phyloP scores from a whole-genome alignment of 169 alveolate genomes.

The Babesia divergens region DNA sequence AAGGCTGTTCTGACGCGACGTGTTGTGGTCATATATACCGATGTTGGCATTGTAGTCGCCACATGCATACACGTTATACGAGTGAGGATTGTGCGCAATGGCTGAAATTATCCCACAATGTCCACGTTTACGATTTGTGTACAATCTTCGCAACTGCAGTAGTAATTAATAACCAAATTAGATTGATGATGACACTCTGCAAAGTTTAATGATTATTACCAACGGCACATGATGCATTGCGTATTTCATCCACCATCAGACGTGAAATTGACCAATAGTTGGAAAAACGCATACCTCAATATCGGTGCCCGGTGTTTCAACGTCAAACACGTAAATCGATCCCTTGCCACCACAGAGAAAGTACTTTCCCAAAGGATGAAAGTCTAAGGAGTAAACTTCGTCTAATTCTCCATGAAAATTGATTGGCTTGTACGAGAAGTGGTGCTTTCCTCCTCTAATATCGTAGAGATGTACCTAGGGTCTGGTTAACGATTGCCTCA shows the following conservation, averaged over 20 bases:
- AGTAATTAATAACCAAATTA: neutral
- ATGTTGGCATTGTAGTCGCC: conserved; percentile 47
- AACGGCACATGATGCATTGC: too few species aligned
- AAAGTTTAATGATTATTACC: too few species aligned
- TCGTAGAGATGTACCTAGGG: conserved; percentile 46
- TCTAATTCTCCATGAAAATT: conserved; percentile 42
- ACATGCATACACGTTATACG: conserved; percentile 51
- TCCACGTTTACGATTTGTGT: conserved; percentile 2
- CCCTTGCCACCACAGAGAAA: conserved; percentile 38
- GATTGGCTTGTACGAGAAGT: conserved; percentile 59
- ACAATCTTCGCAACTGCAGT: conserved; percentile 44
- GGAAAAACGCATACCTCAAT: conserved; percentile 31
- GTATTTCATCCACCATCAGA: neutral
- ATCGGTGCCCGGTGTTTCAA: conserved; percentile 53
- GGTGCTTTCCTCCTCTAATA: conserved; percentile 27
- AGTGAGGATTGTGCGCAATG: conserved; percentile 38
- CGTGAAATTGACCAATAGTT: neutral
- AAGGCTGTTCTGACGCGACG: conserved; percentile 44
- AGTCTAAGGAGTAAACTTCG: conserved; percentile 43
- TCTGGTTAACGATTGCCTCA: neutral
- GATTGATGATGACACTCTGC: too few species aligned
- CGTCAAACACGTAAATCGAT: conserved; percentile 51
- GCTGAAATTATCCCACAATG: conserved; percentile 50
- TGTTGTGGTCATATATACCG: conserved; percentile 50
- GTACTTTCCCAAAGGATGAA: conserved; percentile 65